Base-by-base conservation (phyloP, 192 early-diverging fungal genomes). In the Entrophospora sp. region DNA sequence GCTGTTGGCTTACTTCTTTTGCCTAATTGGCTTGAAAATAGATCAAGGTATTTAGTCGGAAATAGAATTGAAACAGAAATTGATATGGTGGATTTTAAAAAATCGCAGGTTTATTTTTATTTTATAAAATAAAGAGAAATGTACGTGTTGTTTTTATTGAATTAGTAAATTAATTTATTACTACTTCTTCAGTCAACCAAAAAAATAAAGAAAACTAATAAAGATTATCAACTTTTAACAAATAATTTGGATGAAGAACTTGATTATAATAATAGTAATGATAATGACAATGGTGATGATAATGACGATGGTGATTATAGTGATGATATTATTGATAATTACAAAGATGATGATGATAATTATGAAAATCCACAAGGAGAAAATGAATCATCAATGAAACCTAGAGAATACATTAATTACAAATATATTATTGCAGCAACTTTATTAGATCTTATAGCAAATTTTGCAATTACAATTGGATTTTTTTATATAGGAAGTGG, bases 401-500 rank as follows among this genome's bases (percentile, higher is more conserved):
- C 30, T 12, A 68, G 75, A 56, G 73, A 71, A 10, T 49, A 57
- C 36, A 36, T 76, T 3, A 64, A 60, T 43, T 70, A 76, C 46
- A 45, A 40, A 28, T 56, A 61, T 4, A 61, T 79, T 14, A 60
- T 74, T 5, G 64, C 64, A 46, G n/a, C 71, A 14, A 56, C 80
- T 1, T 35, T 73, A 3, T 71, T 84, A 61, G 83, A 84, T 67
- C 73, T 80, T 4, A 58, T 80, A 44, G 83, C 78, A 14, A 82
- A 82, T 43, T 79, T 78, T 46, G 66, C 73, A 27, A 76, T 82
- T 1, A 84, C 80, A 2, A 46, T 84, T 48, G 83, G 80, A 6
- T 82, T 84, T 60, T 79, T 78, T 27, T 73, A 80, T 45, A 70
- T 84, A 37, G 83, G 83, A 9, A 82, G 80, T 66, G 83, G 83